Percentiles rank a stretch among this genome's conserved stretches.
Conservation (phyloP, 208 protist genomes). For the Trypanosoma cruzi region DNA sequence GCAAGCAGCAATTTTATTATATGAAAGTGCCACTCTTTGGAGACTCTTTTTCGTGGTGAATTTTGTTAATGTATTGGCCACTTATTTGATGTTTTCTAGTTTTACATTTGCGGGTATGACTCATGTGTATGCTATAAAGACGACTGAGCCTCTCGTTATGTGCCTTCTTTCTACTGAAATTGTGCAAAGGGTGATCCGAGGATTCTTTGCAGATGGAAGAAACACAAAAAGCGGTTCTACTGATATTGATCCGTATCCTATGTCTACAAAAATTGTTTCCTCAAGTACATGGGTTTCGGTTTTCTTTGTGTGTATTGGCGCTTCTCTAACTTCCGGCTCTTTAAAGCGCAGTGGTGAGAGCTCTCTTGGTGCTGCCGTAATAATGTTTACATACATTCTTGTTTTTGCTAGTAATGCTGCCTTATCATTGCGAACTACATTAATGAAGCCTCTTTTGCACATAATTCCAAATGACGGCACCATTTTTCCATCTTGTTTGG, state of each 20-base stretch:
- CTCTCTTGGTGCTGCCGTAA: background rate
- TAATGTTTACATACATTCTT: constrained; percentile 22
- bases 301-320: constrained; percentile 20
- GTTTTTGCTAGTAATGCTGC: constrained; percentile 24
- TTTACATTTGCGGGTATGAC: constrained; percentile 19
- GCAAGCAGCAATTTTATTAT: background rate
- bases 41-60: constrained; percentile 7
- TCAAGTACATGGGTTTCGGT: constrained; percentile 16
- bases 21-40: constrained; percentile 1
- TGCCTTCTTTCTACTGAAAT: constrained; percentile 22
- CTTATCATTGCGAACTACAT: constrained; percentile 14
- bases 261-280: background rate
- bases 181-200: constrained; percentile 7
- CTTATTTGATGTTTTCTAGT: constrained; percentile 12
- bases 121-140: constrained; percentile 26
- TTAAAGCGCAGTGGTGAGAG: constrained; percentile 7
- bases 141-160: constrained; percentile 24
- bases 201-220: background rate
- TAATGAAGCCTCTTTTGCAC: constrained; percentile 27
- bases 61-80: constrained; percentile 16
- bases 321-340: constrained; percentile 18
- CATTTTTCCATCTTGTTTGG: constrained; percentile 5
- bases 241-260: background rate
- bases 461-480: background rate
- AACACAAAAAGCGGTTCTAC: background rate